Base-by-base conservation (phyloP, 768 basidiomycete genomes). In the Pulveroboletus sp. region DNA sequence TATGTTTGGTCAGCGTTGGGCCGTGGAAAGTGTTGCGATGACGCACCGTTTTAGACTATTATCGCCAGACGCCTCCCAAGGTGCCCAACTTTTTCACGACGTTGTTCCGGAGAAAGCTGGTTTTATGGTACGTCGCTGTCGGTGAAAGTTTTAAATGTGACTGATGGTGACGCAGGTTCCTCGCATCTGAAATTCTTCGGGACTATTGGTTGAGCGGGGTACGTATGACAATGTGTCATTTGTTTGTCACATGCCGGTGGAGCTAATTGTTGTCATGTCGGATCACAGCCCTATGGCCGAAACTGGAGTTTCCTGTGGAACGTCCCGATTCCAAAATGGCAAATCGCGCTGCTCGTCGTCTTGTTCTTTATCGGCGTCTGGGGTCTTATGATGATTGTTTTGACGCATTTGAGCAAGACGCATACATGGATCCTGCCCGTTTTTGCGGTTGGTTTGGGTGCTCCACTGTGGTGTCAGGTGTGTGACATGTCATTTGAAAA, bases 261-360 rank as follows among this genome's bases (percentile, higher is more conserved):
- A 9, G 40, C 64, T 58, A 45, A 58, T 39, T 23, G 35, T 34
- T 4, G n/a, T 35, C n/a, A 35, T 17, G 25, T 50, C 57, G 23
- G 11, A 25, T 51, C 19, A n/a, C 53, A 89, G 85, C 90, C 88
- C 11, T 93, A 92, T 60, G 94, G 94, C 49, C 87, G 93, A 56
- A 95, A 95, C 68, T 97, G 94, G 94, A 72, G 81, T 55, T 97
- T 93, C 84, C 73, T 97, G 8, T 97, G 94, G 94, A 81, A 75
- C 57, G 85, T 87, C 11, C 76, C 80, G 9, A 85, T 97, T 47
- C 77, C 90, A 9, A 85, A 86, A 61, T 93, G 84, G 84, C 83
- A 87, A 56, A 93, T 87, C 43, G 71, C 90, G 17, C 65, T 94
- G 21, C 83, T 95, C 44, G 78, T 95, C 64, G 65, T 87, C 62